Evolutionary conservation across 805 yeast genomes (phyloP), one percentile per base, ranked within the genome.

Genomic region (Ogataea thermomethanolica): DNA sequence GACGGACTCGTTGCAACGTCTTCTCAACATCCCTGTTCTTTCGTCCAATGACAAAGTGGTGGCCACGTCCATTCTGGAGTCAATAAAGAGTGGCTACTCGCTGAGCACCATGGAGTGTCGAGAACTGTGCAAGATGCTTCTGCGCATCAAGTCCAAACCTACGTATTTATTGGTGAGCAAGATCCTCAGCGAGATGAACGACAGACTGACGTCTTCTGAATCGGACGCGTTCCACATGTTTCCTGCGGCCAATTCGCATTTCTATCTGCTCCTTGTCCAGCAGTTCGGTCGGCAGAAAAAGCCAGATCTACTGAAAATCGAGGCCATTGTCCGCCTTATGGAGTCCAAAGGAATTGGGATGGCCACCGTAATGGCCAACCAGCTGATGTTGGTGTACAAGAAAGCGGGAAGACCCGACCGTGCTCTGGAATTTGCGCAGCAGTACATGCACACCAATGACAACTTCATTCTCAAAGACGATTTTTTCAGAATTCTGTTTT

Each of bases 161-260:
- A 50, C 37, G 25, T 44, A 23, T 35, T 43, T 32, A 0, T 48
- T 64, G 15, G 73, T 74, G 0, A 48, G 55, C 14, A 48, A 49
- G 14, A 46, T 72, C 0, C 45, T 73, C 9, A 26, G 45, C 1
- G 53, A 58, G 29, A 49, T 70, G 61, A 58, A 51, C 44, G 53
- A 39, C 29, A 47, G 43, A 10, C 43, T 36, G 10, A 33, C 20
- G 14, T 20, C 21, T 23, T 5, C n/a, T 6, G 8, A n/a, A 6
- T 17, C 25, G 33, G 12, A 11, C 39, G 20, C 12, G 34, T 44
- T 23, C 49, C 55, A 56, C 1, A 43, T 59, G 6, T 55, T 65
- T 25, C 69, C 75, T 3, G 57, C 67, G 2, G 67, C 67, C 0
- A 64, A 61, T 28, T 56, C 76, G 0, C 67, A 68, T 43, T 65